These are phyloP conservation scores for Clonostachys solani DNA, from an alignment of 2,329 filamentous ascomycete species.

Conservation along the genomic window DNA sequence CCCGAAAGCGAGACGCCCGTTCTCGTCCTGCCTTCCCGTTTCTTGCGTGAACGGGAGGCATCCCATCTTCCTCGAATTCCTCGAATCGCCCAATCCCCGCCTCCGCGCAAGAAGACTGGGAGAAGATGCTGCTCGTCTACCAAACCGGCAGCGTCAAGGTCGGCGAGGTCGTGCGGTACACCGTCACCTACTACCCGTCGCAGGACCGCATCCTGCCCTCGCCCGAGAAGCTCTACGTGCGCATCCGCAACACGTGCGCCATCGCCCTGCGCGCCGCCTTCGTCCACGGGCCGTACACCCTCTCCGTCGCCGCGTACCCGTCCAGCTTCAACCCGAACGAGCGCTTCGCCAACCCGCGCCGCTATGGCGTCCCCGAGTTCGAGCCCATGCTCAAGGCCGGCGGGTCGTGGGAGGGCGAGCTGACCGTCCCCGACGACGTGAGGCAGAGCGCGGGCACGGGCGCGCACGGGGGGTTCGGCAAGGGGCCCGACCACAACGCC, in stretches of 20 bases:
- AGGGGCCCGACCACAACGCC: not conserved
- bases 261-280: slow-evolving; percentile 92
- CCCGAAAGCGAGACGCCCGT: no score
- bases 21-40: no score
- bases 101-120: not conserved
- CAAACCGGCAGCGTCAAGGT: slow-evolving; percentile 90
- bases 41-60: no score
- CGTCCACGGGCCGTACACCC: slow-evolving; percentile 90
- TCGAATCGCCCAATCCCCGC: no score
- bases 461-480: slow-evolving; percentile 26
- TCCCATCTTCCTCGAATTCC: no score
- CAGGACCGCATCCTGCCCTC: slow-evolving; percentile 86
- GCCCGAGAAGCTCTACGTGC: slow-evolving; percentile 75
- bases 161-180: slow-evolving; percentile 89
- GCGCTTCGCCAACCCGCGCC: slow-evolving; percentile 65
- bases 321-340: slow-evolving; percentile 77
- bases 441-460: slow-evolving; percentile 57
- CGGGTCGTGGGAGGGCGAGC: slow-evolving; percentile 75
- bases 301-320: slow-evolving; percentile 84
- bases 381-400: slow-evolving; percentile 96
- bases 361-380: slow-evolving; percentile 80
- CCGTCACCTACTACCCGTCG: slow-evolving; percentile 85
- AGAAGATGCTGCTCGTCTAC: slow-evolving; percentile 79
- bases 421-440: slow-evolving; percentile 76
- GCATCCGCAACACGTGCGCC: slow-evolving; percentile 86